phyloP scores from a whole-genome alignment of 768 basidiomycete species.

The Crepidotus variabilis region DNA sequence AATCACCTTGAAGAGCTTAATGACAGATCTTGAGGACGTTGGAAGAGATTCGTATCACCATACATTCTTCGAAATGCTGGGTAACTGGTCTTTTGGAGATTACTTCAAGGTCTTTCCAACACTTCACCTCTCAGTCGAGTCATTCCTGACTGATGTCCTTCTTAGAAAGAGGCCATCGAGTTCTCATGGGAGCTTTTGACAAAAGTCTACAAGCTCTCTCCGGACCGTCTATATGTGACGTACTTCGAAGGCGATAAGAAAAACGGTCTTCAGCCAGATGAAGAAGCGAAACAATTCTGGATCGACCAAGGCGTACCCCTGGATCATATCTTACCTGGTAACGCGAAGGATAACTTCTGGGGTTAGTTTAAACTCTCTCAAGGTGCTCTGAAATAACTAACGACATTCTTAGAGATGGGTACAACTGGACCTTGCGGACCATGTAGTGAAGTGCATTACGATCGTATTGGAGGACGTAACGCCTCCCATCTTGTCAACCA shows the following conservation, averaged over 20 bases:
- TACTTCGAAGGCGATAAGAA: constrained; percentile 96
- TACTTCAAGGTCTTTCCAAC: constrained; percentile 86
- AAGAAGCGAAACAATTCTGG: constrained; percentile 88
- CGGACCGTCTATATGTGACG: constrained; percentile 92
- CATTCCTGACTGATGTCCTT: constrained; percentile 11
- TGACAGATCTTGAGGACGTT: constrained; percentile 92
- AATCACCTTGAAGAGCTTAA: not conserved
- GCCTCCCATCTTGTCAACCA: constrained; percentile 90
- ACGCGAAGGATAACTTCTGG: constrained; percentile 99
- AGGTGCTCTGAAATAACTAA: constrained; percentile 2
- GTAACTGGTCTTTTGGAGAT: constrained; percentile 99
- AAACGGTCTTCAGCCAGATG: constrained; percentile 81
- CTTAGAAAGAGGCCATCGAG: constrained; percentile 84
- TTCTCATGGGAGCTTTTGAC: constrained; percentile 97
- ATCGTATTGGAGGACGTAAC: constrained; percentile 96
- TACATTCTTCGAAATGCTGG: constrained; percentile 99
- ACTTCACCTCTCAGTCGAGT: not conserved
- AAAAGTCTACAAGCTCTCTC: constrained; percentile 79
- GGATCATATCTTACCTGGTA: constrained; percentile 89
- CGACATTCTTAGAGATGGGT: constrained; percentile 80
- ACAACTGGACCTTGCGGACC: constrained; percentile 97
- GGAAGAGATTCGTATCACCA: constrained; percentile 98
- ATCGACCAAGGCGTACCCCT: constrained; percentile 83
- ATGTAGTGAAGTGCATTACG: constrained; percentile 96
- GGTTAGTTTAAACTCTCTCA: constrained; percentile 41